A percentile compares a stretch with the other conserved stretches of the same genome.
These are phyloP conservation scores for Nigrospora sphaerica DNA, from an alignment of 2,329 filamentous ascomycete genomes.

Conservation along the genomic window DNA sequence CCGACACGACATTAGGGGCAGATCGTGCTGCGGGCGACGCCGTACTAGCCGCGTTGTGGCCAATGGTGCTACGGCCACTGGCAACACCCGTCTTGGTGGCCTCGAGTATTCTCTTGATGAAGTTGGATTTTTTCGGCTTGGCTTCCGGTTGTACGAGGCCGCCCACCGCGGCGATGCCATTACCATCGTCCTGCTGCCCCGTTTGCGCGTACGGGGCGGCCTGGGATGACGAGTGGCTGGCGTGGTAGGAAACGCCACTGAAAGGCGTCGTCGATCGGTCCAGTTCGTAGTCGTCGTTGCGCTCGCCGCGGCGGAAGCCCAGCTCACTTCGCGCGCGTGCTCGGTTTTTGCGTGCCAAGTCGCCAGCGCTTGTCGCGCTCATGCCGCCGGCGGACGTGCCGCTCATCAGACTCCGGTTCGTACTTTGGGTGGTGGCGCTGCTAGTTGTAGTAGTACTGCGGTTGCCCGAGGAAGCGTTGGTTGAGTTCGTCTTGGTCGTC, in stretches of 20 bases:
- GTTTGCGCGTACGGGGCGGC: constrained; percentile 54
- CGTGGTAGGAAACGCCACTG: constrained; percentile 83
- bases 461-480: constrained; percentile 67
- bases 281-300: constrained; percentile 31
- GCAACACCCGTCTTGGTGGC: constrained; percentile 91
- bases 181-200: constrained; percentile 59
- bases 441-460: constrained; percentile 59
- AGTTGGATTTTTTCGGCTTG: constrained; percentile 75
- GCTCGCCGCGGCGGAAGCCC: constrained; percentile 45
- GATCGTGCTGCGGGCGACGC: constrained; percentile 36
- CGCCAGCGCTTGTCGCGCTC: constrained; percentile 92
- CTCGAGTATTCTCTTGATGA: constrained; percentile 93
- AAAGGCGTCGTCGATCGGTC: constrained; percentile 58
- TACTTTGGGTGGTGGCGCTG: constrained; percentile 68
- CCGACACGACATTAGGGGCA: constrained; percentile 27
- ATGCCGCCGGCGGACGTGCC: constrained; percentile 83
- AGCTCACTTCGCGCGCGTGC: constrained; percentile 57
- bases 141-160: constrained; percentile 60
- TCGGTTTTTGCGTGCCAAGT: constrained; percentile 71
- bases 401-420: constrained; percentile 86
- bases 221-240: constrained; percentile 66
- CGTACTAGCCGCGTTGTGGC: constrained; percentile 43
- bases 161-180: constrained; percentile 64
- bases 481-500: constrained; percentile 81
- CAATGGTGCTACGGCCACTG: constrained; percentile 79